Conservation (phyloP, 345 rosid genomes). For the Rhodamnia rubescens region DNA sequence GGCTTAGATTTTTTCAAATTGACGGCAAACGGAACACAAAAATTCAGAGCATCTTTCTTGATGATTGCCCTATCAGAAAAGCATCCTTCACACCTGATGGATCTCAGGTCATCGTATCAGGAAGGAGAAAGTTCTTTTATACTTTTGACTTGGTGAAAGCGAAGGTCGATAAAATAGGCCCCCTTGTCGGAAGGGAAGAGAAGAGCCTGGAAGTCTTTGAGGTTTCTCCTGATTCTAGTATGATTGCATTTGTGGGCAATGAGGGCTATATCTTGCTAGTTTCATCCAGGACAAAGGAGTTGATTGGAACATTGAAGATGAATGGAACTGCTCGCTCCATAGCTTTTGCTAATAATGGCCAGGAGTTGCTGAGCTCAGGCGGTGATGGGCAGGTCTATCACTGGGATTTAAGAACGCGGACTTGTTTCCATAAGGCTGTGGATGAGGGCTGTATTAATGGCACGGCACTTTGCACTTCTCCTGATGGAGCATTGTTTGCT, state of each 20-base stretch:
- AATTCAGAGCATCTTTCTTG: constrained; percentile 77
- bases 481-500: constrained; percentile 51
- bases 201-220: constrained; percentile 90
- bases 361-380: constrained; percentile 67
- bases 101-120: constrained; percentile 80
- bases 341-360: constrained; percentile 63
- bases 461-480: constrained; percentile 57
- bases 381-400: constrained; percentile 87
- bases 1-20: constrained; percentile 72
- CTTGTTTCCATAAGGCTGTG: constrained; percentile 68
- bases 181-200: constrained; percentile 92
- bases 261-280: constrained; percentile 84
- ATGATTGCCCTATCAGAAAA: constrained; percentile 70
- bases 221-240: constrained; percentile 72
- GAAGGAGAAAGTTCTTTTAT: constrained; percentile 89
- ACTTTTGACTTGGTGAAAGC: constrained; percentile 82
- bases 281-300: constrained; percentile 70
- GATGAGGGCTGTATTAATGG: constrained; percentile 86
- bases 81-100: constrained; percentile 86
- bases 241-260: constrained; percentile 74
- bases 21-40: constrained; percentile 91
- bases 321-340: constrained; percentile 72
- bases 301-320: constrained; percentile 84
- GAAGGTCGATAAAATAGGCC: constrained; percentile 69
- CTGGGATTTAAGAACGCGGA: constrained; percentile 85